Conservation (phyloP, 306 rosid species). For the Trichosanthes truncata region DNA sequence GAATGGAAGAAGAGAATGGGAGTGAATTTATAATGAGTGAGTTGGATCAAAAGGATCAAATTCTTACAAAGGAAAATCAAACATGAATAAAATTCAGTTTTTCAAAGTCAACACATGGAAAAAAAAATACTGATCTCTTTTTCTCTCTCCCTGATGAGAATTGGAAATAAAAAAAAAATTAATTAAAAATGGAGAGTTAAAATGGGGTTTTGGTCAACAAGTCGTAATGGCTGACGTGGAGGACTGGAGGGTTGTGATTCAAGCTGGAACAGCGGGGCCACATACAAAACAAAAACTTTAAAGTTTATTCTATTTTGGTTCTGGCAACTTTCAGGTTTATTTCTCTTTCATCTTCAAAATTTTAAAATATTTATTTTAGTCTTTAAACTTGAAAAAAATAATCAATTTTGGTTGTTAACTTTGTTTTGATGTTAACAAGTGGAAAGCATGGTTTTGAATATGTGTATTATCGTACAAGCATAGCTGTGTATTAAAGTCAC, state of each 20-base stretch:
- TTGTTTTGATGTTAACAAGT: neutral
- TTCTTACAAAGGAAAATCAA: neutral
- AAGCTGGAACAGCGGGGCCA: neutral
- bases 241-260: neutral
- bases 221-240: neutral
- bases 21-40: neutral
- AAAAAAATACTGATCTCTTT: neutral
- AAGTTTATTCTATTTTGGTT: too few species aligned
- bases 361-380: neutral
- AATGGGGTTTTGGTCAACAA: neutral
- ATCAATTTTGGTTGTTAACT: neutral
- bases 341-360: neutral
- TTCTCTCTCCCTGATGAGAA: neutral
- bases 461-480: neutral
- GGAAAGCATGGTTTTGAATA: neutral
- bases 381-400: neutral
- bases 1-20: neutral
- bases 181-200: neutral
- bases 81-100: neutral
- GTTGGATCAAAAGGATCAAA: neutral
- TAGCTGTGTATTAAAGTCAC: neutral
- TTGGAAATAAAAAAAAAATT: neutral
- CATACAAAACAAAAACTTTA: neutral
- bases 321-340: neutral
- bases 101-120: constrained; percentile 3